Evolutionary conservation across 2,329 filamentous ascomycete species (phyloP), one percentile per base, ranked within the genome.

Genomic region (Calonectria fujianensis): DNA sequence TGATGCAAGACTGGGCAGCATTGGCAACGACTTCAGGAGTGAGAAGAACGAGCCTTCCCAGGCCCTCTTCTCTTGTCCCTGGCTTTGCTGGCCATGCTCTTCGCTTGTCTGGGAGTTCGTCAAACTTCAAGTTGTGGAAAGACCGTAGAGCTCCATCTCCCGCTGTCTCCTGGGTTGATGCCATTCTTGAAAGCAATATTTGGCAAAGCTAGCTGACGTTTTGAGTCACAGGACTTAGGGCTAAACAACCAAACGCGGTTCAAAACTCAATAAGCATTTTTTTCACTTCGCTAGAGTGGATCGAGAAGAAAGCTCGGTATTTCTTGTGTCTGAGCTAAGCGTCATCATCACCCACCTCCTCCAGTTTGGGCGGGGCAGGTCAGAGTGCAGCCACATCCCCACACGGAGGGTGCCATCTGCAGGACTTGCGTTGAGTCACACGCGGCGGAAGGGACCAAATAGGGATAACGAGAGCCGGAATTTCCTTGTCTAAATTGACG

Each of bases 1-100:
- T 85, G 77, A 92, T 91, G 77, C 90, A 87, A 7, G 84, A 83
- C 6, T 85, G 83, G 3, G 90, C 90, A 0, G 88, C 78, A 7
- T 64, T 86, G 29, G 84, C 83, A 8, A 87, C 86, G 4, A 91
- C 88, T 1, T 90, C 85, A 1, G 89, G 87, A 0, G 90, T 91
- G 32, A 92, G 85, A 4, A 89, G 85, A 1, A 84, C 86, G 8
- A 88, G 84, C 73, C 89, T 87, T 29, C 90, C 90, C 0, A 90
- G 82, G 5, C 90, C 90, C 82, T 91, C 90, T 67, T 90, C 87
- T 37, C 80, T 81, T 11, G 86, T 88, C 8, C 85, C 86, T 0
- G 89, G 86, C 11, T 82, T 74, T 6, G 85, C 87, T 20, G 85
- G 78, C 89, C 88, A 90, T 41, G 90, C 87, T 37, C 85, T 86